These are phyloP conservation scores for Globisporangium mamillatum DNA, from an alignment of 352 stramenopile genomes.

Conservation along the genomic window DNA sequence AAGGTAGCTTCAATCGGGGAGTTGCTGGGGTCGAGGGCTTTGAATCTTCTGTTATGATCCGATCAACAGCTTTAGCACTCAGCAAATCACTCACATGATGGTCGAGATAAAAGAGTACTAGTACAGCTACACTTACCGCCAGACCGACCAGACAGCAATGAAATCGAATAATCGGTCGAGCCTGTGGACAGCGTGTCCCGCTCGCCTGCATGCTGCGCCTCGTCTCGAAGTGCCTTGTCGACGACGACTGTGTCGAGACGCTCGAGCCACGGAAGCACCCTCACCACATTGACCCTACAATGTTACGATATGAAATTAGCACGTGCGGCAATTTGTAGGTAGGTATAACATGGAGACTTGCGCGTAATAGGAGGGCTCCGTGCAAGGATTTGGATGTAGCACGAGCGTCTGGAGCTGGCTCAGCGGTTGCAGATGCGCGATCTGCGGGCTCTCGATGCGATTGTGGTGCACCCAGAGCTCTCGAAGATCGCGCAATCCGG, in stretches of 20 bases:
- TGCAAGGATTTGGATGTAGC: constrained; percentile 72
- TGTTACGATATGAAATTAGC: not conserved
- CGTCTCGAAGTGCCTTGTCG: constrained; percentile 38
- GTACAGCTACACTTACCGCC: constrained; percentile 5
- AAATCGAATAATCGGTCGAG: constrained; percentile 36
- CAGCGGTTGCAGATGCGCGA: constrained; percentile 46
- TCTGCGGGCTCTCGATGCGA: constrained; percentile 39
- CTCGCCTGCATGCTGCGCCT: constrained; percentile 41
- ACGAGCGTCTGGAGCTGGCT: constrained; percentile 45
- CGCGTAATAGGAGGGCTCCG: constrained; percentile 43
- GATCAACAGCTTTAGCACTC: not conserved
- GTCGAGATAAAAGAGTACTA: no score
- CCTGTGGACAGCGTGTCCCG: constrained; percentile 29
- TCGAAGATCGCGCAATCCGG: constrained; percentile 25
- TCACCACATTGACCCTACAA: constrained; percentile 31
- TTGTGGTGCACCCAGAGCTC: constrained; percentile 70
- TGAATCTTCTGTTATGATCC: constrained; percentile 1
- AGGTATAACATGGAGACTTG: constrained; percentile 17
- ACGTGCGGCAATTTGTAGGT: not conserved
- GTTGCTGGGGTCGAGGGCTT: not conserved
- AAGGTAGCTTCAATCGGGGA: not conserved
- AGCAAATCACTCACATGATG: no score
- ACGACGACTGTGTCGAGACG: constrained; percentile 43
- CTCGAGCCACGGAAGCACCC: constrained; percentile 46
- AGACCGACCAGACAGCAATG: constrained; percentile 28